phyloP scores from a whole-genome alignment of 371 early-diverging fungal genomes.

The Mortierella sp. region DNA sequence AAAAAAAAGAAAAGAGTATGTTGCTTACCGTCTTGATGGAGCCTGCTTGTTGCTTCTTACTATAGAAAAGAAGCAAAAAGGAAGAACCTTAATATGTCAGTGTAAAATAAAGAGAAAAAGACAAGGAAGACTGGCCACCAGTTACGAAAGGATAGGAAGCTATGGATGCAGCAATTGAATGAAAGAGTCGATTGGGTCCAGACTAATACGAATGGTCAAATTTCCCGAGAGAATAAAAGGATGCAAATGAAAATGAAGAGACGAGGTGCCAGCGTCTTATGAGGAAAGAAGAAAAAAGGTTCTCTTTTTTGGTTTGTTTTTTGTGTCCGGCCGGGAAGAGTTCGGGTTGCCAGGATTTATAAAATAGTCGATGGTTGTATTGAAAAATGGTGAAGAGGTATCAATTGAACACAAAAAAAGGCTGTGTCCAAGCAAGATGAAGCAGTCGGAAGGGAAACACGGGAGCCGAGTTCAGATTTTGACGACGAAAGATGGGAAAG shows the following conservation, averaged over 20 bases:
- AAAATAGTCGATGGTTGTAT: too few relatives aligned
- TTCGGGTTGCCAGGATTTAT: neutral
- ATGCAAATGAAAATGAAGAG: neutral
- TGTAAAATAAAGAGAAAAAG: neutral
- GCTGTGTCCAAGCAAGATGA: neutral
- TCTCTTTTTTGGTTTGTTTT: neutral
- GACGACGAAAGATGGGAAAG: neutral
- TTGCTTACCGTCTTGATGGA: conserved; percentile 7
- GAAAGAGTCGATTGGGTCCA: neutral
- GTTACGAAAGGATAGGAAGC: neutral
- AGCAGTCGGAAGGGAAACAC: neutral
- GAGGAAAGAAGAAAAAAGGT: neutral
- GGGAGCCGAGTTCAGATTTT: neutral
- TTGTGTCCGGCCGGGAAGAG: neutral
- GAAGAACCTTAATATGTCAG: neutral
- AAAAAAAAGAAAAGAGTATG: neutral
- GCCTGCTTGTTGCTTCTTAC: neutral
- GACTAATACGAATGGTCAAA: neutral
- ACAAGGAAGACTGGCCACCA: neutral
- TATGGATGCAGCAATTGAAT: neutral
- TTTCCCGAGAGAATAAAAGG: neutral
- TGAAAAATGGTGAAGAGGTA: too few relatives aligned
- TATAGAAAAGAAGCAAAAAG: neutral
- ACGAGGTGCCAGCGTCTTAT: neutral
- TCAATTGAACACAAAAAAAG: neutral